Percentiles rank a stretch among this genome's conserved stretches.
Evolutionary conservation across 1,284 basidiomycete species (phyloP).

Genomic region (Pseudozyma pruni): DNA sequence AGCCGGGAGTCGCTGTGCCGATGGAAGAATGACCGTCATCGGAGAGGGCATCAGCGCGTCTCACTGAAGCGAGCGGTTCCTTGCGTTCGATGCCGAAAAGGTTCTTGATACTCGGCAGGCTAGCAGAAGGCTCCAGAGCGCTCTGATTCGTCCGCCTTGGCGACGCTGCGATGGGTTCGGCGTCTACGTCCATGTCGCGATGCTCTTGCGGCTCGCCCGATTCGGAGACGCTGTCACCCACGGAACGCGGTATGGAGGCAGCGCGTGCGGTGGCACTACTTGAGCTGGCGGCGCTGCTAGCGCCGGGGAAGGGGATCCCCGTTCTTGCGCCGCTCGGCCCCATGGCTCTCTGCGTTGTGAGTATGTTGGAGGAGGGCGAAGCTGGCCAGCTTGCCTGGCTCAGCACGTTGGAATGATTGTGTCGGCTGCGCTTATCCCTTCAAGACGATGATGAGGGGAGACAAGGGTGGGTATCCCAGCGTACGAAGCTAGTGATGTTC

Average conservation of each 20-base stretch:
- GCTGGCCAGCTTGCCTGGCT: constrained; percentile 43
- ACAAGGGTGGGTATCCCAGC: no score
- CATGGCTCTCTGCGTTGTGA: constrained; percentile 35
- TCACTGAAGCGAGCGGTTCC: constrained; percentile 36
- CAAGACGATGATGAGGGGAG: no score
- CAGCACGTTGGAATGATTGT: constrained; percentile 8
- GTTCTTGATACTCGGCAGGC: constrained; percentile 48
- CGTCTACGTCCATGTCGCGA: constrained; percentile 43
- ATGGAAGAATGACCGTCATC: constrained; percentile 31
- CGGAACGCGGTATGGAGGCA: constrained; percentile 30
- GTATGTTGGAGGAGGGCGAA: constrained; percentile 25
- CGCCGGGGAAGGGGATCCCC: constrained; percentile 46
- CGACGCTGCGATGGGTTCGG: constrained; percentile 19
- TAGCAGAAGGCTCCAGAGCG: constrained; percentile 23
- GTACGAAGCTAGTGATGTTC: no score
- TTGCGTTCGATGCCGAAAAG: constrained; percentile 41
- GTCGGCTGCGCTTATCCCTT: no score
- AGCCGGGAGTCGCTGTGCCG: constrained; percentile 27
- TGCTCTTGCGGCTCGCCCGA: constrained; percentile 15
- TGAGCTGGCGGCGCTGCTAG: constrained; percentile 18
- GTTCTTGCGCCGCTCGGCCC: constrained; percentile 36
- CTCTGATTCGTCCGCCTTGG: constrained; percentile 13
- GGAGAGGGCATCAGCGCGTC: constrained; percentile 22
- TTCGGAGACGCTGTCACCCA: constrained; percentile 22
- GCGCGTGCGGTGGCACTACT: constrained; percentile 15